Evolutionary conservation across 805 yeast genomes (phyloP).

Genomic region (Saccharomycopsis javanensis): DNA sequence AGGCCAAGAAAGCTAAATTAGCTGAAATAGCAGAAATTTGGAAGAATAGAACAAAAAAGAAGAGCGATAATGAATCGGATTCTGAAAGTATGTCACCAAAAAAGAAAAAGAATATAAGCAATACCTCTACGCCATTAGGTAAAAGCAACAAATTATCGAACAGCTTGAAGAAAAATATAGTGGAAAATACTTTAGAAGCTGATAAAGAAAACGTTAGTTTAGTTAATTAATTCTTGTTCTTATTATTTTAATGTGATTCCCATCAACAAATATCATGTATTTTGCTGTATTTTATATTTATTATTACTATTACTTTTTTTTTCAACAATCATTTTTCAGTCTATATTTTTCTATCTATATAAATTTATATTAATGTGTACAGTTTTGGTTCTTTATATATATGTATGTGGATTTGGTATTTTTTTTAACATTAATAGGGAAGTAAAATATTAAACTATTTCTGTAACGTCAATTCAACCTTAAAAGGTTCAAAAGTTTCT

Average conservation of each 20-base stretch:
- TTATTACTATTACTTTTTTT: neutral
- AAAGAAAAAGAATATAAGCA: neutral
- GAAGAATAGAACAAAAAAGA: constrained; percentile 17
- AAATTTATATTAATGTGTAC: neutral
- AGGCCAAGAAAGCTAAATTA: constrained; percentile 17
- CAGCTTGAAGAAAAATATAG: neutral
- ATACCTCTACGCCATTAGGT: neutral
- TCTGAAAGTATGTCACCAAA: neutral
- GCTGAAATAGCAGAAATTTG: constrained; percentile 19
- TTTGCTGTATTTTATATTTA: neutral
- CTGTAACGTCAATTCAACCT: neutral
- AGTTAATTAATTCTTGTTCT: neutral
- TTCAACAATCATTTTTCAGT: neutral
- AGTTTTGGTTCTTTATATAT: neutral
- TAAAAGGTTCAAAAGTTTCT: neutral
- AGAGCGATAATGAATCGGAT: neutral
- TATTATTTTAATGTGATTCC: neutral
- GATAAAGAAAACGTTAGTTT: neutral
- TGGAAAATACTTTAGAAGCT: neutral
- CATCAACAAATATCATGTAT: neutral
- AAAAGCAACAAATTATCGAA: neutral
- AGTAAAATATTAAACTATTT: neutral
- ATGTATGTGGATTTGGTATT: neutral
- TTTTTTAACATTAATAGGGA: neutral
- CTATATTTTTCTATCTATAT: neutral